Conservation (phyloP, 2,329 filamentous ascomycete species). For the Blastomyces silverae region DNA sequence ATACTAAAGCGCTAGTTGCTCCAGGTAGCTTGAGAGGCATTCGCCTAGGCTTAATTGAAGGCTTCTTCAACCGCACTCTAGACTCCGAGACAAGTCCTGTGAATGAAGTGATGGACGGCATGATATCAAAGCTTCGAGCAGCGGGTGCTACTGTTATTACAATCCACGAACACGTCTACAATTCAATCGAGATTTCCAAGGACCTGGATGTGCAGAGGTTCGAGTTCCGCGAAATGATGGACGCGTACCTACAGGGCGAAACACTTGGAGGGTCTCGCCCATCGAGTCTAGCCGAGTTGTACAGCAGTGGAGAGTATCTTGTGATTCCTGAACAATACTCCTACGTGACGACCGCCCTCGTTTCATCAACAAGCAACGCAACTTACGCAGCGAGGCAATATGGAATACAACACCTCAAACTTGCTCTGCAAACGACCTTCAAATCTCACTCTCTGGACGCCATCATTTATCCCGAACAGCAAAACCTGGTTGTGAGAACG, state of each 20-base stretch:
- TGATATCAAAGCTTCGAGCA: conserved; percentile 43
- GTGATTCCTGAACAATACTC: conserved; percentile 55
- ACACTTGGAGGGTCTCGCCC: conserved; percentile 23
- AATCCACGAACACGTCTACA: conserved; percentile 46
- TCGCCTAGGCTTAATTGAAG: conserved; percentile 47
- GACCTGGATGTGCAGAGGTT: conserved; percentile 54
- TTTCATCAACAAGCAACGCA: conserved; percentile 48
- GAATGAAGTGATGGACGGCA: conserved; percentile 47
- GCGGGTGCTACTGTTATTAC: conserved; percentile 49
- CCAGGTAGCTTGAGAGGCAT: conserved; percentile 33
- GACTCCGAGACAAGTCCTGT: conserved; percentile 52
- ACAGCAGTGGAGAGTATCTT: conserved; percentile 48
- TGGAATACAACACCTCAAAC: conserved; percentile 49
- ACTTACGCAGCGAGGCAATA: conserved; percentile 46
- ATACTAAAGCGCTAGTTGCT: conserved; percentile 37
- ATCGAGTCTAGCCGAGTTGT: conserved; percentile 45
- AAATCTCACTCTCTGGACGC: conserved; percentile 47
- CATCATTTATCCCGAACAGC: conserved; percentile 59
- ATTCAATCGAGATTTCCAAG: conserved; percentile 45
- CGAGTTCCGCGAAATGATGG: conserved; percentile 53
- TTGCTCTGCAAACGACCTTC: conserved; percentile 48
- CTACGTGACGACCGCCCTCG: conserved; percentile 47
- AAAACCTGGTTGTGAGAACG: conserved; percentile 55
- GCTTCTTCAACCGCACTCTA: conserved; percentile 52
- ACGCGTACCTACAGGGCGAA: conserved; percentile 48